Evolutionary conservation across 2,329 filamentous ascomycete genomes (phyloP), one percentile per base, ranked within the genome.

Genomic region (Clarireedia paspali): DNA sequence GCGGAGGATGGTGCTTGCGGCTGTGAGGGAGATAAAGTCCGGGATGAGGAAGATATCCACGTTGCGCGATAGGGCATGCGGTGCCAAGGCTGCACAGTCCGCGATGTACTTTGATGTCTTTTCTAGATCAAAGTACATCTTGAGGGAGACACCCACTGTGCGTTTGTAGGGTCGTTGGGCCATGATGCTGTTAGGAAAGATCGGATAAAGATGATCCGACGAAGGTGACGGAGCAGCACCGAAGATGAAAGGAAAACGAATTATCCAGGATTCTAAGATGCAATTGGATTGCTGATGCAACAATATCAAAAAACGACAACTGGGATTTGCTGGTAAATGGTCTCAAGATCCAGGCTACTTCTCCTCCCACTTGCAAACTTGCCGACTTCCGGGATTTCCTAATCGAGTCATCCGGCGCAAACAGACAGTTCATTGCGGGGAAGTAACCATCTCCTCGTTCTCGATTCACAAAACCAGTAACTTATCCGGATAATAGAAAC

Each of bases 31-130:
- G 53, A 92, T 71, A 67, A 89, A 88, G 71, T 92, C 88, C 1
- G 89, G 88, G 62, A 91, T 84, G 63, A 92, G 73, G 70, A 91
- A 91, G 63, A 92, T 76, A 70, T 89, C 84, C 58, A 88, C 71
- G 50, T 79, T 73, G 30, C 77, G 71, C 14, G 74, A 68, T 51
- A 74, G 68, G 30, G 72, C 68, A 20, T 73, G 65, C 3, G 73
- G 67, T 36, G 74, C 67, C 24, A 75, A 70, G 20, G 75, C 68
- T 40, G 79, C 67, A 7, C 74, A 74, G 30, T 72, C 62, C 14
- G 81, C 70, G 15, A 87, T 73, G 67, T 85, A 86, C 55, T 75
- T 66, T 47, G 77, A 72, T 1, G 87, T 91, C 59, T 77, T 76
- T 10, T 78, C 71, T 7, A 85, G 78, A 59, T 84, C 81, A 72